phyloP scores from a whole-genome alignment of 1,284 basidiomycete genomes.

The Chiua sp. region DNA sequence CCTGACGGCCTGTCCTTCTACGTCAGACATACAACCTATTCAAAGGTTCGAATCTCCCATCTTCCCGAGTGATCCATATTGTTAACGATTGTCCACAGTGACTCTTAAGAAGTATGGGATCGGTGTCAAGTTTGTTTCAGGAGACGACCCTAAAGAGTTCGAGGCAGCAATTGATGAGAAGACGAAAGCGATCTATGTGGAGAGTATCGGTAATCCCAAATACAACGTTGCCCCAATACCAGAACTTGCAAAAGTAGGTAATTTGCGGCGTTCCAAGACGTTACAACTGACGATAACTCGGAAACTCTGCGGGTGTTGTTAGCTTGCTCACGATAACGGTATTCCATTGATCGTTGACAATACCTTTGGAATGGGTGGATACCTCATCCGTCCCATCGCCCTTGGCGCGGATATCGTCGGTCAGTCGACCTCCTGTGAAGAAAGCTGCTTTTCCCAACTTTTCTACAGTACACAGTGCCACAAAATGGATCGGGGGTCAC shows the following conservation, averaged over 20 bases:
- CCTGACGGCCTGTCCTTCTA: background rate
- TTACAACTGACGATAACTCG: background rate
- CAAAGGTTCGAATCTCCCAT: conserved; percentile 60
- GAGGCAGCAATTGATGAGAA: conserved; percentile 77
- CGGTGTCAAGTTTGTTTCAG: conserved; percentile 76
- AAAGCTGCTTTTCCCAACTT: background rate
- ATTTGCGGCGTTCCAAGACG: background rate
- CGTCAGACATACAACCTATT: conserved; percentile 85
- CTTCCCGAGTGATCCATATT: background rate
- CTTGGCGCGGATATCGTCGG: conserved; percentile 85
- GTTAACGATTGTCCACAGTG: conserved; percentile 45
- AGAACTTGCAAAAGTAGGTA: conserved; percentile 68
- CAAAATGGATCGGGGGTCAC: conserved; percentile 93
- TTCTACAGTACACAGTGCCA: conserved; percentile 75
- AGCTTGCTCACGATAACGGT: conserved; percentile 73
- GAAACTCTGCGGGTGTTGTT: background rate
- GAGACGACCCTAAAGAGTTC: conserved; percentile 67
- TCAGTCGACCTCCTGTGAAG: conserved; percentile 30
- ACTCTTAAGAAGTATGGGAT: conserved; percentile 83
- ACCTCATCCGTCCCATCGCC: conserved; percentile 67
- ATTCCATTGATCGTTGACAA: conserved; percentile 90
- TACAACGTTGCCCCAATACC: conserved; percentile 78
- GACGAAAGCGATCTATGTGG: conserved; percentile 82
- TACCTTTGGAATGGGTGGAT: conserved; percentile 86
- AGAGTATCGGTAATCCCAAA: conserved; percentile 88